Evolutionary conservation across 2,329 filamentous ascomycete species (phyloP).

Genomic region (Colletotrichum paranaense): DNA sequence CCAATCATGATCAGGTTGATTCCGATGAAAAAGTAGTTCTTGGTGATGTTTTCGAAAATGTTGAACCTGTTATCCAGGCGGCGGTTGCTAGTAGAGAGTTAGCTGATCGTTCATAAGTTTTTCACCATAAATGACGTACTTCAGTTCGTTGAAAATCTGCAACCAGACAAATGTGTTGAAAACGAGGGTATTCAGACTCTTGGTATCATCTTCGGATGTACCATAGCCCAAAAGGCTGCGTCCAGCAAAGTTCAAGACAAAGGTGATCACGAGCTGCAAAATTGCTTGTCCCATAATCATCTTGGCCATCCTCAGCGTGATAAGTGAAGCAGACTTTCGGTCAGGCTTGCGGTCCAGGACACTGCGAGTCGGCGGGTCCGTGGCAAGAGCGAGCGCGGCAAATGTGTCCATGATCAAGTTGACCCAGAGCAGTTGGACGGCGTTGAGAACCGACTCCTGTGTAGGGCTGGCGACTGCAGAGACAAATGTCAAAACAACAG

Average conservation of each 20-base stretch:
- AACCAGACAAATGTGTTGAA: conserved; percentile 93
- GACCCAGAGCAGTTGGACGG: conserved; percentile 71
- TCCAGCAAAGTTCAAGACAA: conserved; percentile 43
- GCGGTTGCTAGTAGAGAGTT: conserved; percentile 67
- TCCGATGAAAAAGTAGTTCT: conserved; percentile 83
- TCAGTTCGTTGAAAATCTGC: conserved; percentile 72
- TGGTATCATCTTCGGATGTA: conserved; percentile 41
- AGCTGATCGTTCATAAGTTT: conserved; percentile 42
- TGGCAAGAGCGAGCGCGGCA: conserved; percentile 61
- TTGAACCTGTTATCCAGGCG: conserved; percentile 90
- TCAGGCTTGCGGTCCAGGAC: conserved; percentile 61
- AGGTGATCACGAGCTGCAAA: conserved; percentile 67
- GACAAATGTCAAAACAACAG: conserved; percentile 68
- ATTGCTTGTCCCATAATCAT: conserved; percentile 74
- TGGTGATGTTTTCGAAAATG: conserved; percentile 83
- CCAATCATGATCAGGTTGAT: conserved; percentile 87
- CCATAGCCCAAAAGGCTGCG: background rate
- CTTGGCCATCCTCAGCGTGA: conserved; percentile 62
- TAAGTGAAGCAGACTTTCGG: conserved; percentile 31
- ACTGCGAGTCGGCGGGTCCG: conserved; percentile 46
- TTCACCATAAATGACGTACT: conserved; percentile 40
- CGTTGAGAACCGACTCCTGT: conserved; percentile 65
- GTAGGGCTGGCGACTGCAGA: conserved; percentile 64
- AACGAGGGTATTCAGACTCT: conserved; percentile 75
- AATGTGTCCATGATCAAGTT: conserved; percentile 75